Conservation (phyloP, 163 green algal species). For the Scenedesmus sp. region DNA sequence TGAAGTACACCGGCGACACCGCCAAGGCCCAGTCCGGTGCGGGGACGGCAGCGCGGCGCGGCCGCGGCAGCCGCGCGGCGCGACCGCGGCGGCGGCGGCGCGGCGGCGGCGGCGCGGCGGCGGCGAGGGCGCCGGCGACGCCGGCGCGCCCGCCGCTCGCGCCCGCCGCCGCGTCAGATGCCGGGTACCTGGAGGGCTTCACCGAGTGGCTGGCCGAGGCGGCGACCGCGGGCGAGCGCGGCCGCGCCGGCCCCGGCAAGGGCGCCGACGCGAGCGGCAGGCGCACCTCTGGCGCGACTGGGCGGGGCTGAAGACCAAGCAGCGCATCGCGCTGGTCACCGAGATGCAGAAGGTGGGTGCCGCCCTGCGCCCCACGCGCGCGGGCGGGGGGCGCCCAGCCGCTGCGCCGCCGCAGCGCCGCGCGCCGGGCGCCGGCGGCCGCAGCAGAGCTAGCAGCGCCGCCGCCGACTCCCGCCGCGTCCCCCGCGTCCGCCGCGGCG, state of each 20-base stretch:
- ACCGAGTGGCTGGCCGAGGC: slow-evolving; percentile 15
- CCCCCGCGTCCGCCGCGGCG: background rate
- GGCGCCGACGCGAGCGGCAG: slow-evolving; percentile 48
- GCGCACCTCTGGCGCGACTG: slow-evolving; percentile 50
- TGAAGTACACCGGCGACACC: slow-evolving; percentile 46
- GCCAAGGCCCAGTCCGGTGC: slow-evolving; percentile 35
- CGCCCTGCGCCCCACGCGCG: background rate
- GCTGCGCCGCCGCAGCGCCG: background rate
- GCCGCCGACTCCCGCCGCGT: too few species aligned
- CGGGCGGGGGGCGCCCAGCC: too few species aligned
- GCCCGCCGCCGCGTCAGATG: slow-evolving; percentile 15
- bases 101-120: too few species aligned
- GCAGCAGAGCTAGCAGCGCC: too few species aligned
- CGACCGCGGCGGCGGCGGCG: too few species aligned
- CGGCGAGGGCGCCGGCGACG: too few species aligned
- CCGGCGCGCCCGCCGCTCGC: too few species aligned
- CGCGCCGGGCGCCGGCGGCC: too few species aligned
- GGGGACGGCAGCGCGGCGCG: too few species aligned
- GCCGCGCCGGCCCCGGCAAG: slow-evolving; percentile 28
- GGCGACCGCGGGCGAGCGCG: slow-evolving; percentile 27
- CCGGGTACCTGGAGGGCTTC: slow-evolving; percentile 34
- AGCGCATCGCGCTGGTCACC: slow-evolving; percentile 26
- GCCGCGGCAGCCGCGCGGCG: too few species aligned
- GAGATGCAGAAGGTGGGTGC: slow-evolving; percentile 43
- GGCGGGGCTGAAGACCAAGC: slow-evolving; percentile 20